Conservation (phyloP, 2,329 filamentous ascomycete genomes). For the Arthroderma uncinatum region DNA sequence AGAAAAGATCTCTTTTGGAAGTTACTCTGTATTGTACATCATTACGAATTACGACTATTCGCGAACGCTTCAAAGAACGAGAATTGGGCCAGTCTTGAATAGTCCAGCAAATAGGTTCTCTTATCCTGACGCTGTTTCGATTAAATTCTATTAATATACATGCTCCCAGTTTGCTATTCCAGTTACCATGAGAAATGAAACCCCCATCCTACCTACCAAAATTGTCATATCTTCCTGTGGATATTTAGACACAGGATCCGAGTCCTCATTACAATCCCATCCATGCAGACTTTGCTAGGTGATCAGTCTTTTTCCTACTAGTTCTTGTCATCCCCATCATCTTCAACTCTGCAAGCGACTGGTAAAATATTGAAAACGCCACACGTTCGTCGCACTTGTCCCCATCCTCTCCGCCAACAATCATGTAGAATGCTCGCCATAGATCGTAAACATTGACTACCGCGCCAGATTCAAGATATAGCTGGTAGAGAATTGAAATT, state of each 20-base stretch:
- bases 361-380: constrained; percentile 66
- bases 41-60: constrained; percentile 1
- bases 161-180: neutral
- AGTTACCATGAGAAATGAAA: no score
- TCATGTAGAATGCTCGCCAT: constrained; percentile 50
- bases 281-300: constrained; percentile 72
- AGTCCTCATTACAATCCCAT: constrained; percentile 45
- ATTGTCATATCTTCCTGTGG: neutral
- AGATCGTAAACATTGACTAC: constrained; percentile 52
- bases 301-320: constrained; percentile 84
- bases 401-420: constrained; percentile 32
- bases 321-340: constrained; percentile 77
- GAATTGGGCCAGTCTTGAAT: neutral
- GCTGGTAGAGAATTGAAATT: constrained; percentile 49
- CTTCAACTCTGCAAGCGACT: constrained; percentile 71
- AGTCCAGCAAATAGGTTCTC: no score
- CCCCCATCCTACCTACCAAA: no score
- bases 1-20: neutral
- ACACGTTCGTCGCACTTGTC: constrained; percentile 25
- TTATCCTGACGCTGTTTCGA: no score
- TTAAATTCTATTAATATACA: no score
- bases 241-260: neutral
- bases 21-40: neutral
- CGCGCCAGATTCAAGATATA: constrained; percentile 52
- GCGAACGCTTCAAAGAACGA: neutral